Conservation (phyloP, 257 asterid genomes). For the Lithospermum erythrorhizon region DNA sequence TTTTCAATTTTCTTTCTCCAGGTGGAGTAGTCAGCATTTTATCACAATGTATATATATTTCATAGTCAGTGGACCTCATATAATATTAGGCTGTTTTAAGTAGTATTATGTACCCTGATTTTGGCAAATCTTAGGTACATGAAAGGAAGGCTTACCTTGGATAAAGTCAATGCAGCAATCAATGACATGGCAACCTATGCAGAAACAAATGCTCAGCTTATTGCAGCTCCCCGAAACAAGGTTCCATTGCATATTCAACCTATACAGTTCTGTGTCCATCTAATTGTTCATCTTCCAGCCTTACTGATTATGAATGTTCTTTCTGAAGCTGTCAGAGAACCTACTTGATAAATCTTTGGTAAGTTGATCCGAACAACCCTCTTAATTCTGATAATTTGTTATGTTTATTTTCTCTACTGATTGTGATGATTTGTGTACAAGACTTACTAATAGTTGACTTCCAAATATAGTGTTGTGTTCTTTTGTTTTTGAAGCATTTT, state of each 20-base stretch:
- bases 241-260: constrained; percentile 18
- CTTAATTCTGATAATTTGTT: background rate
- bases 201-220: constrained; percentile 80
- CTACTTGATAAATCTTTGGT: constrained; percentile 84
- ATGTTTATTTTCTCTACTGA: background rate
- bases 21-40: background rate
- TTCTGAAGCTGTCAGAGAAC: constrained; percentile 64
- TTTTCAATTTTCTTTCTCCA: background rate
- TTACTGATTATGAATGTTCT: constrained; percentile 19
- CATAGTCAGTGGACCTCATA: background rate
- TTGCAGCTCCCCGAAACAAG: constrained; percentile 76
- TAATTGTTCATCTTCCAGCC: background rate
- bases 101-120: constrained; percentile 2
- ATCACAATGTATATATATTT: background rate
- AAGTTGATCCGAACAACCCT: constrained; percentile 16
- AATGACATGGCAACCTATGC: constrained; percentile 78
- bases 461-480: no score
- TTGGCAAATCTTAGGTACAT: constrained; percentile 55
- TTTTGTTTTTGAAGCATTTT: no score
- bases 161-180: constrained; percentile 84
- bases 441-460: no score
- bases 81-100: background rate
- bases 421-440: no score
- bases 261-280: background rate
- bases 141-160: constrained; percentile 90